phyloP scores from a whole-genome alignment of 805 yeast genomes.

The Kluyveromyces lactis region DNA sequence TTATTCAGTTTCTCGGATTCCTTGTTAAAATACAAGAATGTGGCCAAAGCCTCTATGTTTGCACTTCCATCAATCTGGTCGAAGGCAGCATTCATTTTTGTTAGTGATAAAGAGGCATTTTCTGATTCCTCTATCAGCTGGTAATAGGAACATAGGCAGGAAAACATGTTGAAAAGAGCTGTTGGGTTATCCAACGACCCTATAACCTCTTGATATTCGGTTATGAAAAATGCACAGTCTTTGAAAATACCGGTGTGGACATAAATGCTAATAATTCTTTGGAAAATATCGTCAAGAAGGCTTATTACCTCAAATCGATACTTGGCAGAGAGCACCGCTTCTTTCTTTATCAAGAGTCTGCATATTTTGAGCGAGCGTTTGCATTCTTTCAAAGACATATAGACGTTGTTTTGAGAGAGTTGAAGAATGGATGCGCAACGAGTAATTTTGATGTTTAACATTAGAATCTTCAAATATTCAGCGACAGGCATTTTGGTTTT shows the following conservation, averaged over 20 bases:
- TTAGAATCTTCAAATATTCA: slow-evolving; percentile 19
- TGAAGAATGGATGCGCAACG: slow-evolving; percentile 18
- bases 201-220: slow-evolving; percentile 39
- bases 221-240: slow-evolving; percentile 47
- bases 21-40: slow-evolving; percentile 15
- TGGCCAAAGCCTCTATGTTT: slow-evolving; percentile 16
- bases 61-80: slow-evolving; percentile 21
- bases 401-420: slow-evolving; percentile 9
- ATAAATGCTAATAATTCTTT: slow-evolving; percentile 32
- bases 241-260: slow-evolving; percentile 47
- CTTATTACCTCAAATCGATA: slow-evolving; percentile 33
- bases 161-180: slow-evolving; percentile 15
- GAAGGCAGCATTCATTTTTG: slow-evolving; percentile 17
- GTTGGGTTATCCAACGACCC: slow-evolving; percentile 23
- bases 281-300: slow-evolving; percentile 33
- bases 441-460: slow-evolving; percentile 22
- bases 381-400: slow-evolving; percentile 29
- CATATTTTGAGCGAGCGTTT: slow-evolving; percentile 45
- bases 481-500: slow-evolving; percentile 12
- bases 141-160: slow-evolving; percentile 17
- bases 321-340: slow-evolving; percentile 17
- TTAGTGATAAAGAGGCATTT: slow-evolving; percentile 5
- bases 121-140: slow-evolving; percentile 13
- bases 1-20: slow-evolving; percentile 15
- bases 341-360: slow-evolving; percentile 43